phyloP scores from a whole-genome alignment of 163 green algal genomes.

The Prototheca wickerhamii region DNA sequence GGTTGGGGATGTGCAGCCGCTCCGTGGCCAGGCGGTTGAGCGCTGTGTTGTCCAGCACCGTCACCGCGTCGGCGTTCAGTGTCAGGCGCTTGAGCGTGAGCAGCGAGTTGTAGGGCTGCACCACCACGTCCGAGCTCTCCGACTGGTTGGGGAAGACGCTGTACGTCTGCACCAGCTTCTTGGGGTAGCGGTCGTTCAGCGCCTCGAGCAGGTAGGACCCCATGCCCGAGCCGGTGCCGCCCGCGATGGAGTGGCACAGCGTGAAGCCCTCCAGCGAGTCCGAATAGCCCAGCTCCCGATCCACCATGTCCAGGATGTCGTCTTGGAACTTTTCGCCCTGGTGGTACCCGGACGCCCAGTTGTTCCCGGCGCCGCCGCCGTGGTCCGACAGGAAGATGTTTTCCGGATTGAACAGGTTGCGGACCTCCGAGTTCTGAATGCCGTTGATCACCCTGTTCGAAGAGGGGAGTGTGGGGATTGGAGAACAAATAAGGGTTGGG shows the following conservation, averaged over 20 bases:
- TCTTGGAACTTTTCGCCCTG: slow-evolving; percentile 86
- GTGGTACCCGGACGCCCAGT: slow-evolving; percentile 92
- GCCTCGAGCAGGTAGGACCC: slow-evolving; percentile 95
- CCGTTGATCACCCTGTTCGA: slow-evolving; percentile 84
- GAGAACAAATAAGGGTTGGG: background rate
- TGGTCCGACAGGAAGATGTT: slow-evolving; percentile 94
- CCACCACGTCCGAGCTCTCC: slow-evolving; percentile 91
- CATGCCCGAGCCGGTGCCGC: slow-evolving; percentile 93
- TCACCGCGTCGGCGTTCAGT: slow-evolving; percentile 62
- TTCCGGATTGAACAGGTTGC: slow-evolving; percentile 96
- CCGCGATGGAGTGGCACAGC: slow-evolving; percentile 94
- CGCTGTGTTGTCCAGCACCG: slow-evolving; percentile 97
- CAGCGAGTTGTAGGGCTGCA: slow-evolving; percentile 98
- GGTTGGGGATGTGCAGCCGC: slow-evolving; percentile 78
- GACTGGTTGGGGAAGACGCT: slow-evolving; percentile 98
- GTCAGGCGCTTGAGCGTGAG: slow-evolving; percentile 95
- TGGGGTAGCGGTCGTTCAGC: slow-evolving; percentile 86
- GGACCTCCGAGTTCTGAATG: slow-evolving; percentile 91
- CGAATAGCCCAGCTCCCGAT: slow-evolving; percentile 94
- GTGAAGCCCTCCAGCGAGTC: slow-evolving; percentile 97
- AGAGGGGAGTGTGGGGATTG: background rate
- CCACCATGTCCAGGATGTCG: slow-evolving; percentile 98
- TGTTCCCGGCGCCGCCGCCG: slow-evolving; percentile 96
- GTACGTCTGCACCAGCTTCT: slow-evolving; percentile 97
- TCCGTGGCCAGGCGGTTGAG: slow-evolving; percentile 93